These are phyloP conservation scores for Haberlea rhodopensis DNA, from an alignment of 257 asterid genomes.

Conservation along the genomic window DNA sequence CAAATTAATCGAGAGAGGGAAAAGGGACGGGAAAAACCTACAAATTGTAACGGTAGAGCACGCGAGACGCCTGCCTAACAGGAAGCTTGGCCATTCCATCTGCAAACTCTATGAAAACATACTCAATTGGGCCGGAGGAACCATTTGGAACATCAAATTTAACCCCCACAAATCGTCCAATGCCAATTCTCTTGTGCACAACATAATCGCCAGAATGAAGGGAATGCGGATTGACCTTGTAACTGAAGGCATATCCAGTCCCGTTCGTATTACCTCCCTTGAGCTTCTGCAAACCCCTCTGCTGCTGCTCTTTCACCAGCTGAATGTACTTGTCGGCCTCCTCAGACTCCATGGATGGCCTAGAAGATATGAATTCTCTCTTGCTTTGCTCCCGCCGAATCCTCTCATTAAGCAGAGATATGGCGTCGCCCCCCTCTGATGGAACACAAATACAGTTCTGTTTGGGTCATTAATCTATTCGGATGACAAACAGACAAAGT, in stretches of 20 bases:
- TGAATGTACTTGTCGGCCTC: conserved; percentile 89
- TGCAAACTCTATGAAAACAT: conserved; percentile 85
- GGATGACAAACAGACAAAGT: neutral
- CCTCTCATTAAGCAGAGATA: conserved; percentile 62
- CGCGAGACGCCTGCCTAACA: conserved; percentile 73
- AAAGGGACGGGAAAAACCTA: conserved; percentile 29
- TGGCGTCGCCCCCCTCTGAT: conserved; percentile 48
- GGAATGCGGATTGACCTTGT: conserved; percentile 85
- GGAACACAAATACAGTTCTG: conserved; percentile 21
- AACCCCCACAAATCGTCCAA: conserved; percentile 75
- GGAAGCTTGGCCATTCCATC: conserved; percentile 98
- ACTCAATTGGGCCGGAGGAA: conserved; percentile 62
- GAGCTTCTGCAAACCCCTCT: conserved; percentile 85
- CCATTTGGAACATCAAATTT: conserved; percentile 65
- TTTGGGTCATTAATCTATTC: neutral
- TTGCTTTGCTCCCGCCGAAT: conserved; percentile 72
- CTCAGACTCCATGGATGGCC: conserved; percentile 57
- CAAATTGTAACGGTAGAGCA: conserved; percentile 95
- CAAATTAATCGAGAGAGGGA: conserved; percentile 7
- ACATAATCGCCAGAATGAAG: conserved; percentile 82
- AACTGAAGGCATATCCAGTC: conserved; percentile 38
- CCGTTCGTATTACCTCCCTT: conserved; percentile 44
- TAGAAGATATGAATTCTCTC: conserved; percentile 49
- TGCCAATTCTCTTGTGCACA: conserved; percentile 87
- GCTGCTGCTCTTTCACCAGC: conserved; percentile 85